These are phyloP conservation scores for Brassica juncea DNA, from an alignment of 345 rosid genomes.

Conservation along the genomic window DNA sequence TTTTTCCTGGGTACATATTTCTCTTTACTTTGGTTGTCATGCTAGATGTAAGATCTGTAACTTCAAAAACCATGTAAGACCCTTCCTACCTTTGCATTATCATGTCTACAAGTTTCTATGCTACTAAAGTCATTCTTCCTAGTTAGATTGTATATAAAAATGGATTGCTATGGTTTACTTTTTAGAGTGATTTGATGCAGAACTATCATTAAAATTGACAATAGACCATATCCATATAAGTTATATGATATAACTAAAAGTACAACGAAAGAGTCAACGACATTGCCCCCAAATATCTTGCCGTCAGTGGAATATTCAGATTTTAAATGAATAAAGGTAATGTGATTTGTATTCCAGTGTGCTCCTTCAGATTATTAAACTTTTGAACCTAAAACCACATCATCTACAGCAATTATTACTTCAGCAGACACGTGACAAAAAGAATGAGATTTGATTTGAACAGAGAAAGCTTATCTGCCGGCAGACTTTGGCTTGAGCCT, in stretches of 20 bases:
- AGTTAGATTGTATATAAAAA: neutral
- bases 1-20: too few species aligned
- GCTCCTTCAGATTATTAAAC: neutral
- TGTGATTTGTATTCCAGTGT: neutral
- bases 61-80: neutral
- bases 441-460: constrained; percentile 25
- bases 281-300: neutral
- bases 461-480: constrained; percentile 45
- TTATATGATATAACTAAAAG: too few species aligned
- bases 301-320: neutral
- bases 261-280: neutral
- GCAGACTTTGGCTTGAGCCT: constrained; percentile 55
- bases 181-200: neutral
- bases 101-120: neutral
- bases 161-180: neutral
- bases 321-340: neutral
- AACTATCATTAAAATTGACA: too few species aligned
- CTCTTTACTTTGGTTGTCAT: too few species aligned
- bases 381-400: constrained; percentile 7
- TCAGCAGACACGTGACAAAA: constrained; percentile 7
- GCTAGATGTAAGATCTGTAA: too few species aligned
- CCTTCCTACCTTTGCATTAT: neutral
- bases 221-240: too few species aligned
- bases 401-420: constrained; percentile 18
- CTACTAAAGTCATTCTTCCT: neutral